phyloP scores from a whole-genome alignment of 768 basidiomycete genomes.

The Lentinula detonsa region DNA sequence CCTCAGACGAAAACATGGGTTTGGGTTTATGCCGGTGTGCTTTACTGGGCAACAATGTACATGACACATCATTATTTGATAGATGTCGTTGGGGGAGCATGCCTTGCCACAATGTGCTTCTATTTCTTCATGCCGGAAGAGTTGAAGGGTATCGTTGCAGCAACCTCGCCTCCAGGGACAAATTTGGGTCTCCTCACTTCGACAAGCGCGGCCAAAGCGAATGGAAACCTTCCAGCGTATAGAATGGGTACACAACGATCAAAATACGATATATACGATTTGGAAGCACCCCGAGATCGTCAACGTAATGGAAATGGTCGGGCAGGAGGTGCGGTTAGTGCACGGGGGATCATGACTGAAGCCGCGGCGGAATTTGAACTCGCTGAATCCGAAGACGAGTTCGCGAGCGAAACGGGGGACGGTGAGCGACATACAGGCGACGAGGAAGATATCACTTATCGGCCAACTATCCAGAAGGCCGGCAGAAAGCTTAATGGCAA shows the following conservation, averaged over 20 bases:
- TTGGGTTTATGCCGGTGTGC: conserved; percentile 78
- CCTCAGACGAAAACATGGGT: conserved; percentile 58
- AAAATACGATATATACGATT: conserved; percentile 76
- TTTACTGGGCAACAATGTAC: conserved; percentile 99
- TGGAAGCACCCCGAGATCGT: conserved; percentile 46
- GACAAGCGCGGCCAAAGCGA: not conserved
- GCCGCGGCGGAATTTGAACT: conserved; percentile 49
- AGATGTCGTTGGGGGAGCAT: conserved; percentile 92
- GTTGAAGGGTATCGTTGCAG: conserved; percentile 51
- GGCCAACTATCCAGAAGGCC: not conserved
- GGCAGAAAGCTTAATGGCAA: not conserved
- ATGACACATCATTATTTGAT: conserved; percentile 98
- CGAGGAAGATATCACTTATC: conserved; percentile 9
- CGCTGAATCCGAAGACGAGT: conserved; percentile 52
- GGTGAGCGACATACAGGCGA: not conserved
- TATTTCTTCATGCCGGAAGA: conserved; percentile 84
- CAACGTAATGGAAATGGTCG: conserved; percentile 7
- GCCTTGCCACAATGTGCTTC: conserved; percentile 83
- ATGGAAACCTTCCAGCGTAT: conserved; percentile 6
- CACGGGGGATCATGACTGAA: conserved; percentile 29
- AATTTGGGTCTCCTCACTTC: conserved; percentile 8
- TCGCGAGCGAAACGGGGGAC: conserved; percentile 71
- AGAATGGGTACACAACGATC: conserved; percentile 26
- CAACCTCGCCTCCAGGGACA: conserved; percentile 41
- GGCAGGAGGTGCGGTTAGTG: conserved; percentile 20